phyloP scores from a whole-genome alignment of 2,329 filamentous ascomycete genomes.

The Fusarium newnesense region DNA sequence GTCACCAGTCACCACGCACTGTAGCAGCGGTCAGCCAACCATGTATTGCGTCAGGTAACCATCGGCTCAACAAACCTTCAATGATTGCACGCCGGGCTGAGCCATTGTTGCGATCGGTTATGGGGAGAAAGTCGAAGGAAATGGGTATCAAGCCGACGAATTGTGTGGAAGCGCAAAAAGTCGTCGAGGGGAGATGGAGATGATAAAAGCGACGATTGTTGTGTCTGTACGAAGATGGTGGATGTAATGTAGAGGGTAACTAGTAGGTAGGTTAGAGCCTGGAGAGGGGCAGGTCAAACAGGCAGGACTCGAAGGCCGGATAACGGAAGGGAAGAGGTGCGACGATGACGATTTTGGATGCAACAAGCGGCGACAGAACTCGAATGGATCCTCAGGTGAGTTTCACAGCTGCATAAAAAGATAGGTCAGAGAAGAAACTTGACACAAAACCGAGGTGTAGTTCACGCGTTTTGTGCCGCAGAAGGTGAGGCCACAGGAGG shows the following conservation, averaged over 20 bases:
- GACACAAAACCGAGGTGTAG: constrained; percentile 44
- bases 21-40: constrained; percentile 47
- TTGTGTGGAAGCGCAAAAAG: constrained; percentile 17
- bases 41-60: constrained; percentile 31
- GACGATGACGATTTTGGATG: constrained; percentile 32
- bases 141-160: neutral
- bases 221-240: constrained; percentile 20
- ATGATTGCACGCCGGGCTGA: constrained; percentile 85
- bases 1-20: constrained; percentile 99
- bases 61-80: constrained; percentile 74
- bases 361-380: constrained; percentile 26
- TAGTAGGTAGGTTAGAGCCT: neutral
- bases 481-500: constrained; percentile 46
- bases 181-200: constrained; percentile 25
- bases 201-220: constrained; percentile 23
- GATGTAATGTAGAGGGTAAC: constrained; percentile 13
- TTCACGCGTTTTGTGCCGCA: constrained; percentile 47
- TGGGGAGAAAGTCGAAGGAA: constrained; percentile 4
- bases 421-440: constrained; percentile 43
- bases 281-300: constrained; percentile 15
- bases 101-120: constrained; percentile 65
- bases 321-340: constrained; percentile 31
- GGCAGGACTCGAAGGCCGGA: constrained; percentile 14
- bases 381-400: constrained; percentile 33
- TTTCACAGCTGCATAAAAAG: constrained; percentile 45